Evolutionary conservation across 2,329 filamentous ascomycete species (phyloP).

Genomic region (Grosmannia huntii): DNA sequence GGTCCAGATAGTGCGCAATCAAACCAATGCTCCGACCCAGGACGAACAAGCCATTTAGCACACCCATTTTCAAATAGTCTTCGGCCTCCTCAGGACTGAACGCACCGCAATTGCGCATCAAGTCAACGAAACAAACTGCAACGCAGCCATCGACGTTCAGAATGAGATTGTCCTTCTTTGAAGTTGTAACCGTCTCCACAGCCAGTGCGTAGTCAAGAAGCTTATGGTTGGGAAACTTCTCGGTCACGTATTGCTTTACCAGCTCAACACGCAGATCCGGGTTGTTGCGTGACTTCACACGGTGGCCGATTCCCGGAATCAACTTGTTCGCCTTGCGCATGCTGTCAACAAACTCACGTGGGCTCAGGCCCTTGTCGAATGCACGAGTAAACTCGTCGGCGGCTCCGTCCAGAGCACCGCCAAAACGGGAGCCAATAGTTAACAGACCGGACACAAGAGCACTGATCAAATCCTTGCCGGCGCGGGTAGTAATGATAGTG

Average conservation of each 20-base stretch:
- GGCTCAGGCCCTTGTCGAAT: constrained; percentile 94
- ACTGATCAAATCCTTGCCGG: constrained; percentile 95
- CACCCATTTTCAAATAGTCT: constrained; percentile 98
- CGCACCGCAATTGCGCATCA: constrained; percentile 93
- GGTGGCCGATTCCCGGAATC: constrained; percentile 97
- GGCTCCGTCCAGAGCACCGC: constrained; percentile 94
- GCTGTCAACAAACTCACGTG: constrained; percentile 95
- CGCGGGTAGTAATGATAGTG: constrained; percentile 99
- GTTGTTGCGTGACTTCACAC: constrained; percentile 99
- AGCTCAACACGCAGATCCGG: constrained; percentile 98
- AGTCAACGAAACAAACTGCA: constrained; percentile 96
- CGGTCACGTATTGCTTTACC: constrained; percentile 96
- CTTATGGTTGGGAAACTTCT: constrained; percentile 96
- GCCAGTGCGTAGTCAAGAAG: constrained; percentile 97
- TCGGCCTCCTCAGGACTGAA: constrained; percentile 95
- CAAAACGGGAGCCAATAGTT: constrained; percentile 95
- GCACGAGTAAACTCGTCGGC: constrained; percentile 98
- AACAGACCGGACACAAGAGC: constrained; percentile 91
- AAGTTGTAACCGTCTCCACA: constrained; percentile 95
- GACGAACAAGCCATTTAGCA: constrained; percentile 98
- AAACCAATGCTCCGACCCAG: constrained; percentile 94
- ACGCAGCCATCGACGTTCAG: constrained; percentile 98
- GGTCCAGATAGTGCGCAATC: constrained; percentile 98
- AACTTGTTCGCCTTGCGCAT: constrained; percentile 99
- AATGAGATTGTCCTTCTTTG: constrained; percentile 99